phyloP scores from a whole-genome alignment of 75 land plant genomes.

The Isoetes taiwanensis region DNA sequence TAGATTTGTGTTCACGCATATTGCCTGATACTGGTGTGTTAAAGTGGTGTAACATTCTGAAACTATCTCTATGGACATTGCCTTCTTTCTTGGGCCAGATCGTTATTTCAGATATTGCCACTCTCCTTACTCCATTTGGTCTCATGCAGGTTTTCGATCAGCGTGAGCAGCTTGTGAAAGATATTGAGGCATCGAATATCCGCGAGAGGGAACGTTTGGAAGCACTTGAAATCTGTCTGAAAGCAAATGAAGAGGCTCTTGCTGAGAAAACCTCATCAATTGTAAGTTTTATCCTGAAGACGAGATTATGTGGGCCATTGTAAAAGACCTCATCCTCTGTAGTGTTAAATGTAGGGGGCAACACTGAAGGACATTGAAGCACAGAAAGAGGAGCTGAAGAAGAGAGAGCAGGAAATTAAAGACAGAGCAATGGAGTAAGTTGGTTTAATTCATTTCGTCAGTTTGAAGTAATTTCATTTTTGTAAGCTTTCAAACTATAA shows the following conservation, averaged over 20 bases:
- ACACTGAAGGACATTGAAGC: slow-evolving; percentile 3
- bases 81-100: too few species aligned
- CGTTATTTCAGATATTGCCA: too few species aligned
- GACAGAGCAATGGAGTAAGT: slow-evolving; percentile 1
- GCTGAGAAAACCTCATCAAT: not conserved
- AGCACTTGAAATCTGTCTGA: slow-evolving; percentile 18
- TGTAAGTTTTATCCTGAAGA: slow-evolving; percentile 9
- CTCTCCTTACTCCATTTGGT: not conserved
- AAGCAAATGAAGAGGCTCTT: slow-evolving; percentile 16
- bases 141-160: slow-evolving; percentile 20
- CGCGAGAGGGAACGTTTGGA: slow-evolving; percentile 21
- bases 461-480: too few species aligned
- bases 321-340: slow-evolving; percentile 28
- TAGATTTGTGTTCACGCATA: too few species aligned
- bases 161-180: slow-evolving; percentile 20
- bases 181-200: slow-evolving; percentile 14
- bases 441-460: slow-evolving; percentile 11
- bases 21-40: too few species aligned
- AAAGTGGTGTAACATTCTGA: too few species aligned
- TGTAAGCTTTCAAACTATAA: too few species aligned
- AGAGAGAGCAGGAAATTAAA: slow-evolving; percentile 15
- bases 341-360: slow-evolving; percentile 8
- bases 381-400: slow-evolving; percentile 12
- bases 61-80: too few species aligned
- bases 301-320: slow-evolving; percentile 45